A percentile compares a stretch with the other conserved stretches of the same genome.
Conservation (phyloP, 2,329 filamentous ascomycete species). For the Zymoseptoria tritici region DNA sequence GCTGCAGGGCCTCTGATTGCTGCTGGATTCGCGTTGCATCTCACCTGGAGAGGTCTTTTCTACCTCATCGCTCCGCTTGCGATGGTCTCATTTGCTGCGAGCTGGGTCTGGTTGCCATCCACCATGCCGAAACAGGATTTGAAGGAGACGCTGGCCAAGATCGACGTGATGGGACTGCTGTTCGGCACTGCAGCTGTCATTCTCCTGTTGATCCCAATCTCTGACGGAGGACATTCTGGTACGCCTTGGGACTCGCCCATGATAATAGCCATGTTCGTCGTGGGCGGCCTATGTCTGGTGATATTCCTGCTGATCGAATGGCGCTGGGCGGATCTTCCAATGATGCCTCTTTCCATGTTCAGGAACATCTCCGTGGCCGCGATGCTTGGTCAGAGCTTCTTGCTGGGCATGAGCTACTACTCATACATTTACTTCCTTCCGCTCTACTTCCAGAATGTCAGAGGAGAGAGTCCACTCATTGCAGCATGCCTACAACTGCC, state of each 20-base stretch:
- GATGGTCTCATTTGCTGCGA: constrained; percentile 40
- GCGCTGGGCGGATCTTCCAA: constrained; percentile 49
- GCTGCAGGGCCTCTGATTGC: constrained; percentile 42
- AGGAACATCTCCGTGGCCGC: constrained; percentile 46
- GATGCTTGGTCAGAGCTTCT: constrained; percentile 52
- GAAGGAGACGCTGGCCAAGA: constrained; percentile 44
- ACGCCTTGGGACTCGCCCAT: constrained; percentile 48
- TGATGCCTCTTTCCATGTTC: constrained; percentile 53
- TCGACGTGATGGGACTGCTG: constrained; percentile 54
- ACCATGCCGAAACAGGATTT: constrained; percentile 43
- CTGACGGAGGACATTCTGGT: constrained; percentile 44
- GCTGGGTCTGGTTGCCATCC: constrained; percentile 46
- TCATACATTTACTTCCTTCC: constrained; percentile 48
- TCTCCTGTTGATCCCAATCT: constrained; percentile 56
- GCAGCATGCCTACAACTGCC: constrained; percentile 48
- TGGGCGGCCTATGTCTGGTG: constrained; percentile 38
- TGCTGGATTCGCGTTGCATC: constrained; percentile 37
- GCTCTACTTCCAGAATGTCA: constrained; percentile 54
- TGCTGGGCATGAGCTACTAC: constrained; percentile 55
- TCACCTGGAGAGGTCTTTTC: constrained; percentile 41
- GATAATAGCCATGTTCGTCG: constrained; percentile 52
- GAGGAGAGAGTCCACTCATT: constrained; percentile 36
- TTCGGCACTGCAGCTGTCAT: constrained; percentile 51
- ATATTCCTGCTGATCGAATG: constrained; percentile 49
- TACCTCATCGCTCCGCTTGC: constrained; percentile 48